Percentiles rank a stretch among this genome's conserved stretches.
Conservation (phyloP, 2,329 filamentous ascomycete species). For the Monilinia fructigena region DNA sequence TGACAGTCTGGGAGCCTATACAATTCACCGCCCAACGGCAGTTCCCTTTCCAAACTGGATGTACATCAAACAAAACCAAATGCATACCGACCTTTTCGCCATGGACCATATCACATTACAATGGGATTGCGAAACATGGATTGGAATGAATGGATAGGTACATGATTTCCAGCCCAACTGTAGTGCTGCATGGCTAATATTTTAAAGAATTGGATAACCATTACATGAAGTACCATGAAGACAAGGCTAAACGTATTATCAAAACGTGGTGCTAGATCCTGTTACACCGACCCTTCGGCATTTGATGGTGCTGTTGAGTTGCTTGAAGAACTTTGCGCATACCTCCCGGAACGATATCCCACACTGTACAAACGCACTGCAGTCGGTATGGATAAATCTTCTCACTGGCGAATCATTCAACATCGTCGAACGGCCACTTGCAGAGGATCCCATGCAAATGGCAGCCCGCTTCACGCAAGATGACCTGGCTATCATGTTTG, state of each 20-base stretch:
- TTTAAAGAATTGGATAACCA: conserved; percentile 72
- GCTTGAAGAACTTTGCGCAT: conserved; percentile 68
- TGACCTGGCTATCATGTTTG: conserved; percentile 81
- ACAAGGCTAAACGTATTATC: conserved; percentile 66
- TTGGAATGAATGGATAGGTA: conserved; percentile 42
- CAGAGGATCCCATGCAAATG: conserved; percentile 77
- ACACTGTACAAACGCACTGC: conserved; percentile 62
- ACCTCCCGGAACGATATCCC: conserved; percentile 75
- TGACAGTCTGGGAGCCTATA: conserved; percentile 38
- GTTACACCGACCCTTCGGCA: conserved; percentile 66
- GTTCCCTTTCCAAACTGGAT: conserved; percentile 36
- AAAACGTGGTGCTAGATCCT: conserved; percentile 69
- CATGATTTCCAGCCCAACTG: not conserved
- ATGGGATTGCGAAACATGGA: conserved; percentile 41
- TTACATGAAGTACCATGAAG: conserved; percentile 68
- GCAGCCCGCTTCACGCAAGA: conserved; percentile 74
- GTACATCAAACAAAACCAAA: conserved; percentile 38
- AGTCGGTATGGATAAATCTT: conserved; percentile 69
- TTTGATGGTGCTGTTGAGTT: conserved; percentile 73
- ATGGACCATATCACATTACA: conserved; percentile 40
- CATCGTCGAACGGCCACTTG: conserved; percentile 59
- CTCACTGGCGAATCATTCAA: conserved; percentile 72
- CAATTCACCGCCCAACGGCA: conserved; percentile 39
- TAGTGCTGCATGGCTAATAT: conserved; percentile 24
- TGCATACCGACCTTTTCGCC: conserved; percentile 40